Evolutionary conservation across 306 rosid species (phyloP).

Genomic region (Cicer arietinum): DNA sequence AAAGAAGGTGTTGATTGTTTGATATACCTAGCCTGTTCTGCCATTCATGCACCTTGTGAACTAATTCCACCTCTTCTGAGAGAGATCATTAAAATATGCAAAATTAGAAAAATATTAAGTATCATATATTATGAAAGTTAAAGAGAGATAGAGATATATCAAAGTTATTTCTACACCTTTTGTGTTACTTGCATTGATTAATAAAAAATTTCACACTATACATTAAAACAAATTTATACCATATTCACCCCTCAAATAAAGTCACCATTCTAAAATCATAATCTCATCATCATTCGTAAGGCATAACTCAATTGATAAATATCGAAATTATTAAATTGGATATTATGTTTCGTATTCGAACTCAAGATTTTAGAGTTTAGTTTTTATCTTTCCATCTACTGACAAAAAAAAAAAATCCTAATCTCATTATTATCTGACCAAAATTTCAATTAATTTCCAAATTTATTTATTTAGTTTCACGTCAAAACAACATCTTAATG

Average conservation of each 20-base stretch:
- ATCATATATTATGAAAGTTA: too few relatives aligned
- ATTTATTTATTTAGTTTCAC: too few relatives aligned
- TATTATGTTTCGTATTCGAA: fast-evolving
- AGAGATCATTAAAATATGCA: background rate
- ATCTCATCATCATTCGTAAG: background rate
- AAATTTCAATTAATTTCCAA: too few relatives aligned
- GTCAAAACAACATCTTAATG: too few relatives aligned
- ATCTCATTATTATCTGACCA: too few relatives aligned
- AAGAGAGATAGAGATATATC: too few relatives aligned
- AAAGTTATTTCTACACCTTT: too few relatives aligned
- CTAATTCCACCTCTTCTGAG: slow-evolving; percentile 22
- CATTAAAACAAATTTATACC: background rate
- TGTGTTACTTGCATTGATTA: background rate
- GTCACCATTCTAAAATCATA: background rate
- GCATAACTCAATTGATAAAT: too few relatives aligned
- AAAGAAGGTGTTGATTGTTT: background rate
- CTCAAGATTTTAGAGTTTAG: fast-evolving
- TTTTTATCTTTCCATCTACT: too few relatives aligned
- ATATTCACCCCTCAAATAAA: background rate
- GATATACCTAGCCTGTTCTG: slow-evolving; percentile 43
- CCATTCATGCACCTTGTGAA: slow-evolving; percentile 46
- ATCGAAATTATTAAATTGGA: too few relatives aligned
- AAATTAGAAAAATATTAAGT: background rate
- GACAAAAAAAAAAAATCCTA: too few relatives aligned
- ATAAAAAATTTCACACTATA: background rate